A percentile compares a stretch with the other conserved stretches of the same genome.
Conservation (phyloP, 2,329 filamentous ascomycete genomes). For the Stagonosporopsis rhizophila region DNA sequence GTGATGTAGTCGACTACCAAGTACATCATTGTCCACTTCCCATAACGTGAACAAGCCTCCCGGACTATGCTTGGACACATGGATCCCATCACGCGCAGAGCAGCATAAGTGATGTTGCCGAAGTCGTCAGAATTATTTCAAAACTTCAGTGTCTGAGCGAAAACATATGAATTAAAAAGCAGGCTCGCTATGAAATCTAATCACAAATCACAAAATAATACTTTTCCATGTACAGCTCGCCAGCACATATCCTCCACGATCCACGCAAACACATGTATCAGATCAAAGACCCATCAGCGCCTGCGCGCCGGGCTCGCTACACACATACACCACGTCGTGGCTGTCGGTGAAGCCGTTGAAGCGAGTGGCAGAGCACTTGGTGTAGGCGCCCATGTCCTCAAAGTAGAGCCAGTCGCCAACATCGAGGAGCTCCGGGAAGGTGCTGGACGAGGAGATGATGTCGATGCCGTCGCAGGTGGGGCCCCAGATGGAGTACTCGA, state of each 20-base stretch:
- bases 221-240: conserved; percentile 8
- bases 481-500: conserved; percentile 96
- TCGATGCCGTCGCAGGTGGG: conserved; percentile 98
- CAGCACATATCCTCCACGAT: not conserved
- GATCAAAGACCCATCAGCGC: conserved; percentile 65
- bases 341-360: conserved; percentile 97
- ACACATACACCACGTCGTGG: conserved; percentile 94
- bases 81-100: no score
- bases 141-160: not conserved
- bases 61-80: no score
- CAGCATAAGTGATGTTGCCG: no score
- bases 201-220: not conserved
- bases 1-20: not conserved
- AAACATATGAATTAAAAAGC: not conserved
- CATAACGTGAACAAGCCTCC: no score
- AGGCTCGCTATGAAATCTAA: conserved; percentile 16
- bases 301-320: conserved; percentile 85
- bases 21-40: no score
- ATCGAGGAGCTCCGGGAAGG: conserved; percentile 77
- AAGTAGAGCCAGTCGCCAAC: conserved; percentile 99
- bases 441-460: conserved; percentile 83
- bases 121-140: not conserved
- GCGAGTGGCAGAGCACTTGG: conserved; percentile 94
- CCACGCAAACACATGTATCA: conserved; percentile 2
- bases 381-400: conserved; percentile 98